Evolutionary conservation across 139 green algal species (phyloP).

Genomic region (Chlamydomonas eustigma): DNA sequence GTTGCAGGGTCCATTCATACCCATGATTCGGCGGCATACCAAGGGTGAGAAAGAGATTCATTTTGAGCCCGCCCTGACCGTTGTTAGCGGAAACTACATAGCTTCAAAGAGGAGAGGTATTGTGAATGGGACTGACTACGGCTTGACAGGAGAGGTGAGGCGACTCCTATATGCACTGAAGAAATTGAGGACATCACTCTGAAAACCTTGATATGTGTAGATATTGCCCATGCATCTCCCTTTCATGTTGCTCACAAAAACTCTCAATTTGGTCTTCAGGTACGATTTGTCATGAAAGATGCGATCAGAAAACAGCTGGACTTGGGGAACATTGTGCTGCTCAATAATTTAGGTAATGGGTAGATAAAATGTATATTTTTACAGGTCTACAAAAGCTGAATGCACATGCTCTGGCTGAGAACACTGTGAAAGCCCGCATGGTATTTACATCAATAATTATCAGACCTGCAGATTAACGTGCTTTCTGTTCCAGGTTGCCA

Average conservation of each 20-base stretch:
- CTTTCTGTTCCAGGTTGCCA: no score
- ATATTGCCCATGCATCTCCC: no score
- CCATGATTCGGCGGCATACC: constrained; percentile 82
- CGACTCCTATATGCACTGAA: background rate
- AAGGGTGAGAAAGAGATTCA: constrained; percentile 57
- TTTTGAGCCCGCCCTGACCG: constrained; percentile 39
- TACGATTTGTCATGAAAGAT: constrained; percentile 67
- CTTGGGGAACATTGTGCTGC: constrained; percentile 79
- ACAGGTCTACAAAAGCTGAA: no score
- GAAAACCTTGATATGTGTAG: no score
- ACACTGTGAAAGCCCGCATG: no score
- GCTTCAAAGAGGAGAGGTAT: constrained; percentile 83
- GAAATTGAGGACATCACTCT: no score
- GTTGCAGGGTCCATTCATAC: constrained; percentile 60
- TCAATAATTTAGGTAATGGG: constrained; percentile 72
- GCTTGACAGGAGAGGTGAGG: constrained; percentile 69
- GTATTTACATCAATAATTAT: no score
- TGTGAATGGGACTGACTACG: constrained; percentile 89
- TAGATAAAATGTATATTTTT: background rate
- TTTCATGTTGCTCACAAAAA: no score
- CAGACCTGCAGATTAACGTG: no score
- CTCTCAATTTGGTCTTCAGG: no score
- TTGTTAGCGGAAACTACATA: constrained; percentile 89
- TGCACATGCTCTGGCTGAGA: no score
- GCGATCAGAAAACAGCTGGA: constrained; percentile 79